A percentile compares a stretch with the other conserved stretches of the same genome.
Evolutionary conservation across 2,329 filamentous ascomycete genomes (phyloP).

Genomic region (Saccharata proteae): DNA sequence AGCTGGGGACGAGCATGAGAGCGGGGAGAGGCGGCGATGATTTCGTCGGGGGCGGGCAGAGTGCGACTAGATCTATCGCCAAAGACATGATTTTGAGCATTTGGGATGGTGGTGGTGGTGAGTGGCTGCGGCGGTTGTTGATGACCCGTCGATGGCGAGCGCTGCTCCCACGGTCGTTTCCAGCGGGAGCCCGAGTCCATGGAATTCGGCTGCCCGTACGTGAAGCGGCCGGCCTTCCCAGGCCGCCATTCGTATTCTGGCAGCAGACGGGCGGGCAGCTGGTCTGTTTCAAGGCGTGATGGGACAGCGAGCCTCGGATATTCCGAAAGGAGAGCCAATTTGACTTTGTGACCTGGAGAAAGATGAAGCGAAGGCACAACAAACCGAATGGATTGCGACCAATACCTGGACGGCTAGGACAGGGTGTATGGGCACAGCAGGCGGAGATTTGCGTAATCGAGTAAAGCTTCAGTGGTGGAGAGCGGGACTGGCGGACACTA

Average conservation of each 20-base stretch:
- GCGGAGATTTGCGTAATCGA: too few species aligned
- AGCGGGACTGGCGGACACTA: too few species aligned
- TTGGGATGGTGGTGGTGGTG: background rate
- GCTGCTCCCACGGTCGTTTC: conserved; percentile 22
- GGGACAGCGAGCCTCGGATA: background rate
- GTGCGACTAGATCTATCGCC: too few species aligned
- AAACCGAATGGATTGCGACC: too few species aligned
- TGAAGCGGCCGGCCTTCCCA: conserved; percentile 11
- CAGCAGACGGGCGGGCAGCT: background rate
- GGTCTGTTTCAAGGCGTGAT: background rate
- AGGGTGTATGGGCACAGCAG: too few species aligned
- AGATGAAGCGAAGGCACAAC: too few species aligned
- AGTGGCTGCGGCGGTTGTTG: background rate
- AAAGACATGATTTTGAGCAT: too few species aligned
- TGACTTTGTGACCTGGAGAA: too few species aligned
- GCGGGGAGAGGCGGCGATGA: too few species aligned
- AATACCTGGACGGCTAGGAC: too few species aligned
- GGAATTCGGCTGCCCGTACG: conserved; percentile 13
- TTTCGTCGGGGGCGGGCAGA: background rate
- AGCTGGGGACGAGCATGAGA: background rate
- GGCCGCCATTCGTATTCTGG: conserved; percentile 17
- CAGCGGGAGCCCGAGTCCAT: conserved; percentile 19
- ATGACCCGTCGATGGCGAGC: conserved; percentile 3
- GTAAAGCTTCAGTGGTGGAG: too few species aligned
- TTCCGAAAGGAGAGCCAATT: too few species aligned